phyloP scores from a whole-genome alignment of 208 protist species.

The Sergeia podlipaevii region DNA sequence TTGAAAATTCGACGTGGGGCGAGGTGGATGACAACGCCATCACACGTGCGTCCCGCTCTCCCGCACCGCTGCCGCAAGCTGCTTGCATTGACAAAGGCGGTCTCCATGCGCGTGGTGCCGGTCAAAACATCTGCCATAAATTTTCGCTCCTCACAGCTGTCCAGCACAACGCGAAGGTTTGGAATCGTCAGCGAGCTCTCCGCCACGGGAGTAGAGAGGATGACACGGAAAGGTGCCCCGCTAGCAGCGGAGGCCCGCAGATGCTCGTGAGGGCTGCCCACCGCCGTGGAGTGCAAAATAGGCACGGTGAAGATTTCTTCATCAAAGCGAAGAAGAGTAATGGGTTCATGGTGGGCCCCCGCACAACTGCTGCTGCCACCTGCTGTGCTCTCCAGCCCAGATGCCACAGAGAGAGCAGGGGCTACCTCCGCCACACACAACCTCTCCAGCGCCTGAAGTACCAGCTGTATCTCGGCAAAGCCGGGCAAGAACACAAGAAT shows the following conservation, averaged over 20 bases:
- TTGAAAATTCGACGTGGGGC: conserved; percentile 35
- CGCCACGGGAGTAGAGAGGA: conserved; percentile 70
- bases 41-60: conserved; percentile 57
- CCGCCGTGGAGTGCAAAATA: conserved; percentile 47
- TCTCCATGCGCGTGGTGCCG: conserved; percentile 41
- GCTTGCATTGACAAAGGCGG: conserved; percentile 28
- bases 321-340: conserved; percentile 37
- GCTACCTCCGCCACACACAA: conserved; percentile 15
- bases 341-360: neutral
- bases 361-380: too few relatives aligned
- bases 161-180: conserved; percentile 59
- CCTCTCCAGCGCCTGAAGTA: conserved; percentile 49
- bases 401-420: neutral
- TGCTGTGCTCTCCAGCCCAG: neutral
- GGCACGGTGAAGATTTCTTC: conserved; percentile 53
- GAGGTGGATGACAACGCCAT: conserved; percentile 69
- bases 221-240: conserved; percentile 38
- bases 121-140: conserved; percentile 46
- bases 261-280: conserved; percentile 63
- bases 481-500: conserved; percentile 75
- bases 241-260: conserved; percentile 20
- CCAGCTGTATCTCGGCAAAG: conserved; percentile 58
- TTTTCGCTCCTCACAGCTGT: conserved; percentile 53
- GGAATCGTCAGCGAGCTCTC: conserved; percentile 82
- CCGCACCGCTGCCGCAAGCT: conserved; percentile 60